phyloP scores from a whole-genome alignment of 306 rosid genomes.

The Psophocarpus tetragonolobus region DNA sequence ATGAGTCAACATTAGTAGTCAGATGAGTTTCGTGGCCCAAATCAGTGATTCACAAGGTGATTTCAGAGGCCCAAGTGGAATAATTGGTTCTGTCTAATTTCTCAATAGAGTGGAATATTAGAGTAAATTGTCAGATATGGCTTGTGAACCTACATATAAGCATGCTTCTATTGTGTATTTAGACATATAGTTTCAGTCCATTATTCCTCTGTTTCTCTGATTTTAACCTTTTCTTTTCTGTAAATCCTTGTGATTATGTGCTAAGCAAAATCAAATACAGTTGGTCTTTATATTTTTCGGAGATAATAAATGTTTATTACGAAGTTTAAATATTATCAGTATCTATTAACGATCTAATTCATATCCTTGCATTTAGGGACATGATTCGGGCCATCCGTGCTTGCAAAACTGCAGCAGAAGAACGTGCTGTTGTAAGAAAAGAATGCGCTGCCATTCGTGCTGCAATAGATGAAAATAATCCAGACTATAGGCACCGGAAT shows the following conservation, averaged over 20 bases:
- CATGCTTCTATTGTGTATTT: too few species aligned
- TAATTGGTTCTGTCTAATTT: too few species aligned
- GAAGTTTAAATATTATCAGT: neutral
- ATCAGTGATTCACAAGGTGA: too few species aligned
- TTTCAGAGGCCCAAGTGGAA: too few species aligned
- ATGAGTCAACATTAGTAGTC: too few species aligned
- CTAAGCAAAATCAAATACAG: neutral
- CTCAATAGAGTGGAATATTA: too few species aligned
- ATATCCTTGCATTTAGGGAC: neutral
- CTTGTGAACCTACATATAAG: too few species aligned
- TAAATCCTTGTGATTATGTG: neutral
- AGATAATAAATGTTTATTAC: neutral
- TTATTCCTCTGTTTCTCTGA: too few species aligned
- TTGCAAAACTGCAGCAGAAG: slow-evolving; percentile 13
- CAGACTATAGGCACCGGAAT: neutral
- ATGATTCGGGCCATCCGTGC: slow-evolving; percentile 11
- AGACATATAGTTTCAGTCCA: too few species aligned
- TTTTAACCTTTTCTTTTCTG: too few species aligned
- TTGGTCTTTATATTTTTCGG: neutral
- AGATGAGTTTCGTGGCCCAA: too few species aligned
- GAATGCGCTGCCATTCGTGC: slow-evolving; percentile 11
- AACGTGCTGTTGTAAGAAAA: slow-evolving; percentile 3
- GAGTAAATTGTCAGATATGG: too few species aligned
- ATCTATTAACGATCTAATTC: neutral
- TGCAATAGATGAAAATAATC: neutral